phyloP scores from a whole-genome alignment of 2,329 filamentous ascomycete species.

The Aspergillus sojae region DNA sequence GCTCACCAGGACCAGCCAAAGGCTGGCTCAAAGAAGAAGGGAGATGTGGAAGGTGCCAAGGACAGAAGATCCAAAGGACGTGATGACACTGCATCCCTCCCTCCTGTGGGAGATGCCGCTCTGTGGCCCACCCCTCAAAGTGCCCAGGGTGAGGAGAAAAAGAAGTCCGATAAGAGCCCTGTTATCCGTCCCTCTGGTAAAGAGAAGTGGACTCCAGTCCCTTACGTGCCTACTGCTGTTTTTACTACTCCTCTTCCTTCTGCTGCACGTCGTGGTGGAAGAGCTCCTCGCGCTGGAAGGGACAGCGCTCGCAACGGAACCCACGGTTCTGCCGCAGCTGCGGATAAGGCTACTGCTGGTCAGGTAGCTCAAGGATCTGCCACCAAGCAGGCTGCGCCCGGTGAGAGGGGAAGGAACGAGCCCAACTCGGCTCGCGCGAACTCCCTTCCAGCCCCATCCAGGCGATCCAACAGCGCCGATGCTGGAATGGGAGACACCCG shows the following conservation, averaged over 20 bases:
- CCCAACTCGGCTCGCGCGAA: conserved; percentile 40
- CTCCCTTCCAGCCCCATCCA: conserved; percentile 42
- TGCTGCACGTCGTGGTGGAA: conserved; percentile 56
- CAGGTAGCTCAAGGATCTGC: conserved; percentile 29
- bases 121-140: conserved; percentile 91
- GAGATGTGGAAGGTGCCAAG: conserved; percentile 34
- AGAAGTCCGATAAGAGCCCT: conserved; percentile 63
- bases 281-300: conserved; percentile 59
- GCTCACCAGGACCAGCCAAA: conserved; percentile 46
- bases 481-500: conserved; percentile 34
- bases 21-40: conserved; percentile 44
- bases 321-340: conserved; percentile 34
- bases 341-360: conserved; percentile 38
- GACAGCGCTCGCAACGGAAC: conserved; percentile 50
- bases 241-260: conserved; percentile 77
- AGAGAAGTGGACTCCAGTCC: conserved; percentile 82
- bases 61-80: conserved; percentile 45
- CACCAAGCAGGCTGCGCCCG: conserved; percentile 32
- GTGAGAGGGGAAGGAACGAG: conserved; percentile 41
- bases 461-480: conserved; percentile 41
- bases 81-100: conserved; percentile 51
- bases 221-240: conserved; percentile 79
- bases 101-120: conserved; percentile 73
- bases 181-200: conserved; percentile 65
- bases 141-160: conserved; percentile 74